Conservation (phyloP, 169 alveolate genomes). For the Cyclospora cayetanensis region DNA sequence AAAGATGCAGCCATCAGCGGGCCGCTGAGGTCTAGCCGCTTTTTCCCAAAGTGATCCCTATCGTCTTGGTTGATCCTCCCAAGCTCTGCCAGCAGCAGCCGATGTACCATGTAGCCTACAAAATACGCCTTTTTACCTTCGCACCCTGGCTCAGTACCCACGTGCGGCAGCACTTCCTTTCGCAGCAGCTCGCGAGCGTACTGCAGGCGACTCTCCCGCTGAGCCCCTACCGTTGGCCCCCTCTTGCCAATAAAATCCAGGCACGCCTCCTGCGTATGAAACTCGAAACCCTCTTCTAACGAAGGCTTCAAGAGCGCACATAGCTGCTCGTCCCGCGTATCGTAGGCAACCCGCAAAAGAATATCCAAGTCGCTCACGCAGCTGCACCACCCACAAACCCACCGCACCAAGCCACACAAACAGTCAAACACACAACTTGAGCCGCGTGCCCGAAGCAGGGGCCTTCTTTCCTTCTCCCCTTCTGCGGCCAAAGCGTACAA, state of each 20-base stretch:
- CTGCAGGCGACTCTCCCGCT: conserved; percentile 89
- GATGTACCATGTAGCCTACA: conserved; percentile 99
- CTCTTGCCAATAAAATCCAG: conserved; percentile 95
- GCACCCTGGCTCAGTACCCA: conserved; percentile 93
- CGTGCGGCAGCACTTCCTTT: conserved; percentile 98
- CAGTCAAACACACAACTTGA: not conserved
- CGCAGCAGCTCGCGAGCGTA: conserved; percentile 96
- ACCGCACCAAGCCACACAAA: not conserved
- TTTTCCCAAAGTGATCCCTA: conserved; percentile 99
- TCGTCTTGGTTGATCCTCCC: conserved; percentile 99
- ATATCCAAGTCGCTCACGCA: conserved; percentile 86
- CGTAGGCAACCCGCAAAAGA: conserved; percentile 91
- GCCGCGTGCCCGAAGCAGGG: not conserved
- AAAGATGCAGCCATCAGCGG: conserved; percentile 97
- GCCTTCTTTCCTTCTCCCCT: not conserved
- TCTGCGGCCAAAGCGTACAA: not conserved
- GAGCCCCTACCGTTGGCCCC: conserved; percentile 96
- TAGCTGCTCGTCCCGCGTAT: conserved; percentile 96
- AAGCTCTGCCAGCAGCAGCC: conserved; percentile 95
- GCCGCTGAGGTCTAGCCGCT: conserved; percentile 99
- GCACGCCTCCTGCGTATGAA: conserved; percentile 93
- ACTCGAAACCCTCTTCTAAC: conserved; percentile 94
- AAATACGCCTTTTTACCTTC: conserved; percentile 97
- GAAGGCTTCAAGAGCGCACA: conserved; percentile 95
- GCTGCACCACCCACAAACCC: conserved; percentile 93